Conservation (phyloP, 371 early-diverging fungal species). For the Rhizopus arrhizus region DNA sequence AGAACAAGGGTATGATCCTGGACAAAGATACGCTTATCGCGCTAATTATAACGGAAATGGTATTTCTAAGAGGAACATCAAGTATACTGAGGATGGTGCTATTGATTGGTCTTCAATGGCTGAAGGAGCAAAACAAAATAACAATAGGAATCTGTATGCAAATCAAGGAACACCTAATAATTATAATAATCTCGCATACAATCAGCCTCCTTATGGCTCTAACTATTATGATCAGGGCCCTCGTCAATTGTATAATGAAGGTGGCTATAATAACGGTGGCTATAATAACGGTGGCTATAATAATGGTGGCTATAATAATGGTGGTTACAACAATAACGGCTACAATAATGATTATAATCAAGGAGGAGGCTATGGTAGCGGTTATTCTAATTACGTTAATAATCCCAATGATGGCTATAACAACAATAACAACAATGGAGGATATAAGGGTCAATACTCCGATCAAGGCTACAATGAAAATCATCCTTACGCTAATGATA, state of each 20-base stretch:
- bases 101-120: constrained; percentile 85
- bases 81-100: constrained; percentile 79
- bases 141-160: background rate
- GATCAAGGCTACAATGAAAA: background rate
- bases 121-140: constrained; percentile 39
- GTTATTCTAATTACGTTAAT: background rate
- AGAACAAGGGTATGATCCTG: background rate
- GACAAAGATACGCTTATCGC: background rate
- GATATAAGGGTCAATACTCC: background rate
- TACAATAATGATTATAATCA: background rate
- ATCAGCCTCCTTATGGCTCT: background rate
- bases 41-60: constrained; percentile 4
- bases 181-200: too few relatives aligned
- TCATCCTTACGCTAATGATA: background rate
- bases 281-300: background rate
- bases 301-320: background rate
- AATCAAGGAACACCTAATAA: background rate
- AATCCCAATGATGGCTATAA: background rate
- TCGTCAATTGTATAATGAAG: background rate
- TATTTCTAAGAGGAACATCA: background rate
- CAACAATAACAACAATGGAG: background rate
- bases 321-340: background rate
- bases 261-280: background rate
- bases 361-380: background rate
- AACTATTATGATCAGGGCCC: background rate